Evolutionary conservation across 1,284 basidiomycete species (phyloP).

Genomic region (Cryptococcus neoformans): DNA sequence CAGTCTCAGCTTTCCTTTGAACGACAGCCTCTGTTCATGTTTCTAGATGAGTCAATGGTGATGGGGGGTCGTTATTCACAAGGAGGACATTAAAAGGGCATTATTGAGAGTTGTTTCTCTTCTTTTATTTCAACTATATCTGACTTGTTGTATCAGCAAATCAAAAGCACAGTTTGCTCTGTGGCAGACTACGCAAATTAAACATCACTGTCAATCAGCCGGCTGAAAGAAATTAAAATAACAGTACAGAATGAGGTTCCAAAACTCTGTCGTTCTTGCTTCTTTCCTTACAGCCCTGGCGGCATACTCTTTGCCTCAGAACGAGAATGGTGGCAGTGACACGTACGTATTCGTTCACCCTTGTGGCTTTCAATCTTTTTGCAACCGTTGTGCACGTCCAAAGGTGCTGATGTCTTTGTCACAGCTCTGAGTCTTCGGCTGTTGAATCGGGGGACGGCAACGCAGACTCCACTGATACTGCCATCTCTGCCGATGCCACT

Average conservation of each 20-base stretch:
- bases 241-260: conserved; percentile 10
- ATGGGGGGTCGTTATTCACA: too few relatives aligned
- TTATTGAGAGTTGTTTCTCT: too few relatives aligned
- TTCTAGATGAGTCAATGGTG: too few relatives aligned
- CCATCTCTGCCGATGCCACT: conserved; percentile 1
- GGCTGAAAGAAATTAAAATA: too few relatives aligned
- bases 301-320: conserved; percentile 10
- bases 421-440: conserved; percentile 4
- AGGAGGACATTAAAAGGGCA: too few relatives aligned
- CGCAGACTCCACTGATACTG: not conserved
- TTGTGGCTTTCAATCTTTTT: not conserved
- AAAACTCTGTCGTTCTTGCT: conserved; percentile 12
- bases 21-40: too few relatives aligned
- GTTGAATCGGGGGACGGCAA: conserved; percentile 7
- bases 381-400: not conserved
- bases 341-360: conserved; percentile 3
- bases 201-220: too few relatives aligned
- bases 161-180: too few relatives aligned
- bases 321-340: conserved; percentile 12
- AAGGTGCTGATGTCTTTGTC: not conserved
- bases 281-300: conserved; percentile 13
- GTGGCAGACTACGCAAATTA: too few relatives aligned
- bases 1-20: too few relatives aligned
- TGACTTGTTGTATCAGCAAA: too few relatives aligned
- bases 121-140: too few relatives aligned